phyloP scores from a whole-genome alignment of 2,329 filamentous ascomycete genomes.

The Diaporthe nobilis region DNA sequence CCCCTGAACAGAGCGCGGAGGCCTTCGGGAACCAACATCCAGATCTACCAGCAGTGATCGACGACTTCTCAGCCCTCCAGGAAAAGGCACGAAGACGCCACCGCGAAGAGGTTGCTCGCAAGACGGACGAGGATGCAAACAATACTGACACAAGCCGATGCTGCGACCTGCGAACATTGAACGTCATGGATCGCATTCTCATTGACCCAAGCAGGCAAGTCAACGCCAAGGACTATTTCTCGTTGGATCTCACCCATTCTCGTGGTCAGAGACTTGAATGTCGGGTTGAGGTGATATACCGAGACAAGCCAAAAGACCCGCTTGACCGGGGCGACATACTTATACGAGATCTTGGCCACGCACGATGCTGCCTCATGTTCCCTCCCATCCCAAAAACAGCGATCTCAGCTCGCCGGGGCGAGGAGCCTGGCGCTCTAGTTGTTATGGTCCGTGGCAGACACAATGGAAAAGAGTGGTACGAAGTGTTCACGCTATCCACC shows the following conservation, averaged over 20 bases:
- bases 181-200: constrained; percentile 75
- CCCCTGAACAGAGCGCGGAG: constrained; percentile 67
- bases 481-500: constrained; percentile 83
- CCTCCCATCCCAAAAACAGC: constrained; percentile 82
- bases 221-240: constrained; percentile 90
- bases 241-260: constrained; percentile 86
- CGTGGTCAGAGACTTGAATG: constrained; percentile 92
- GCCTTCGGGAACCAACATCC: constrained; percentile 66
- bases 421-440: constrained; percentile 78
- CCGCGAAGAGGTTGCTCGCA: constrained; percentile 77
- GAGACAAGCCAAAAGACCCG: constrained; percentile 81
- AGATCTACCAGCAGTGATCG: constrained; percentile 71
- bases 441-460: constrained; percentile 86
- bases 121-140: constrained; percentile 86
- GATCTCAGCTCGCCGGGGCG: constrained; percentile 85
- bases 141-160: constrained; percentile 85
- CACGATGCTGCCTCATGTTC: constrained; percentile 86
- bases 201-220: constrained; percentile 88
- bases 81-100: constrained; percentile 78
- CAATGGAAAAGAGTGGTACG: constrained; percentile 81
- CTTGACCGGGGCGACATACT: constrained; percentile 86
- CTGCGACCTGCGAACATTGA: constrained; percentile 83
- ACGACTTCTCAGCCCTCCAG: constrained; percentile 80
- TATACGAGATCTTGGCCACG: constrained; percentile 88
- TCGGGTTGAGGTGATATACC: constrained; percentile 86